phyloP scores from a whole-genome alignment of 163 green algal species.

The Chlamydomonas reinhardtii region DNA sequence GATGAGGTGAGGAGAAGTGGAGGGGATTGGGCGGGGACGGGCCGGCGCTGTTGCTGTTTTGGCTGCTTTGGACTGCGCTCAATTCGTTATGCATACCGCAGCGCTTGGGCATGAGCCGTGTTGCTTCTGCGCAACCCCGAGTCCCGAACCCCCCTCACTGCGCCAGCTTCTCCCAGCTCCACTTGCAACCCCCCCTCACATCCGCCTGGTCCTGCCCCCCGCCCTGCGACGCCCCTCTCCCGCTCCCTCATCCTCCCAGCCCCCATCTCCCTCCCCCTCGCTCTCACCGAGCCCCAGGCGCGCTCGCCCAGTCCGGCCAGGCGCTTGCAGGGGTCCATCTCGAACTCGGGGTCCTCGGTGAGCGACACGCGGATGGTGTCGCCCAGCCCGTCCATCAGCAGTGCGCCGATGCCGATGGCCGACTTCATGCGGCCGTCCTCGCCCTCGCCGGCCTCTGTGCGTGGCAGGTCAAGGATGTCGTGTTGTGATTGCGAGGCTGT shows the following conservation, averaged over 20 bases:
- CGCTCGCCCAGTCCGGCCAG: constrained; percentile 86
- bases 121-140: too few relatives aligned
- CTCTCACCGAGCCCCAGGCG: constrained; percentile 63
- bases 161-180: too few relatives aligned
- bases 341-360: constrained; percentile 97
- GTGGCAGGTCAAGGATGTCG: too few relatives aligned
- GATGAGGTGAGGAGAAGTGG: background rate
- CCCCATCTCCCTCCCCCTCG: background rate
- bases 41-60: too few relatives aligned
- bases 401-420: constrained; percentile 94
- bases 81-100: too few relatives aligned
- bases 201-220: too few relatives aligned
- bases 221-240: background rate
- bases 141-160: too few relatives aligned
- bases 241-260: background rate
- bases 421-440: constrained; percentile 99
- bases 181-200: too few relatives aligned
- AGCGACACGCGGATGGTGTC: constrained; percentile 99
- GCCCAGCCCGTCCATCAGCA: constrained; percentile 97
- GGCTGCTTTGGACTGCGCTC: too few relatives aligned
- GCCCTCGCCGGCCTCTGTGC: constrained; percentile 91
- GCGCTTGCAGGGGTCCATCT: constrained; percentile 95
- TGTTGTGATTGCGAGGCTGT: background rate
- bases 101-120: too few relatives aligned
- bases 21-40: background rate